Conservation (phyloP, 1,139 yeast species). For the Nakaseomyces nivariensis region DNA sequence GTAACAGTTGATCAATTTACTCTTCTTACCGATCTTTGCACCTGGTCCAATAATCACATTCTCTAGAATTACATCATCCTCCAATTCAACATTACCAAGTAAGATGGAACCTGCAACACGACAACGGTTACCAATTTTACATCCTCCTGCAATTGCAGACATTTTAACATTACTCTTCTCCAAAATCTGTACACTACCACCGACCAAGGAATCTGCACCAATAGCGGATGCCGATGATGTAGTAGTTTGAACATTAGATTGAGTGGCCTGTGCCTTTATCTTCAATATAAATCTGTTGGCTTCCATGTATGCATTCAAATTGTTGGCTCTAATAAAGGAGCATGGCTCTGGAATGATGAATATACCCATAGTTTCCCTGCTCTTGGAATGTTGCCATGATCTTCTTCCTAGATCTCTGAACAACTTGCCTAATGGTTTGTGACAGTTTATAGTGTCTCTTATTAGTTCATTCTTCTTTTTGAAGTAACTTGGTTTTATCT, state of each 20-base stretch:
- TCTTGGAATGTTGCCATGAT: conserved; percentile 71
- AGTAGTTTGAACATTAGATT: conserved; percentile 34
- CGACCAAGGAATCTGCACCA: conserved; percentile 79
- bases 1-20: conserved; percentile 64
- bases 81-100: conserved; percentile 59
- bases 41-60: conserved; percentile 77
- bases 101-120: conserved; percentile 80
- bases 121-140: conserved; percentile 76
- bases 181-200: conserved; percentile 47
- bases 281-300: conserved; percentile 78
- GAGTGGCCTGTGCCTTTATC: conserved; percentile 32
- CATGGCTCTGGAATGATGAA: conserved; percentile 56
- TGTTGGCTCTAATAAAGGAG: conserved; percentile 66
- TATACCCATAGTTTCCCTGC: conserved; percentile 54
- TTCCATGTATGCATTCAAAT: conserved; percentile 75
- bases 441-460: conserved; percentile 28
- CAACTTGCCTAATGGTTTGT: conserved; percentile 53
- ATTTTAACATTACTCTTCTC: conserved; percentile 80
- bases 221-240: conserved; percentile 50
- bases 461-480: conserved; percentile 24
- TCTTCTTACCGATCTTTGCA: conserved; percentile 50
- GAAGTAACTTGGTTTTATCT: conserved; percentile 23
- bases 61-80: conserved; percentile 70
- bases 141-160: conserved; percentile 68
- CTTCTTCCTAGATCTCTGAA: conserved; percentile 82